Base-by-base conservation (phyloP, 2,329 filamentous ascomycete species). In the Golovinomyces cichoracearum region DNA sequence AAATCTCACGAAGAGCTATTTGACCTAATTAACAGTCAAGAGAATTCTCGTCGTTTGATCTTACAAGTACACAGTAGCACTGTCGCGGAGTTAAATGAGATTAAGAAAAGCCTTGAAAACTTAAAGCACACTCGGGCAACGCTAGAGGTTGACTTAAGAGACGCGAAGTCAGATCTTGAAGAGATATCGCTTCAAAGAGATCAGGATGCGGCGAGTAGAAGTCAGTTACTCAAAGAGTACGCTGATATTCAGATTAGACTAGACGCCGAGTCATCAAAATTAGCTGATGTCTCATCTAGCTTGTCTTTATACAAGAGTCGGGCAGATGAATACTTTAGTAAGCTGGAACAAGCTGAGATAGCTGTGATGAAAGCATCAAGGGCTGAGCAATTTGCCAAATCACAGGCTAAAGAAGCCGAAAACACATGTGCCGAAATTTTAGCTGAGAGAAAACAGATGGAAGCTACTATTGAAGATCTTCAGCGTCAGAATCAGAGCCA, bases 321-420 rank as follows among this genome's bases (percentile, higher is more conserved):
- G 40, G 82, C 88, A 3, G 85, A 95, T 59, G 88, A 95, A 61
- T 95, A 98, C 64, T 98, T 94, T 65, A 82, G 77, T 67, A 94
- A 93, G 64, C 74, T 98, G 19, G 88, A 98, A 63, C 88, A 95
- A 61, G 90, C 90, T 15, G 88, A 98, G 63, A 92, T 95, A 55
- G 78, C 86, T 0, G 86, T 95, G 17, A 73, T 98, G 53, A 94
- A 94, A 63, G 88, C 88, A 15, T 80, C 74, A 51, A 76, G 88
- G 22, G 88, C 90, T 0, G 88, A 95, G 63, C 84, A 93, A 57
- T 94, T 95, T 61, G 88, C 88, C 50, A 92, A 83, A 63, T 71
- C 81, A 0, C 88, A 94, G 61, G 82, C 83, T 9, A 79, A 76
- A 58, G 88, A 98, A 64, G 81, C 85, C 0, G 90, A 95, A 59